Percentiles rank a stretch among this genome's conserved stretches.
Evolutionary conservation across 345 rosid genomes (phyloP).

Genomic region (Chamaenerion angustifolium): DNA sequence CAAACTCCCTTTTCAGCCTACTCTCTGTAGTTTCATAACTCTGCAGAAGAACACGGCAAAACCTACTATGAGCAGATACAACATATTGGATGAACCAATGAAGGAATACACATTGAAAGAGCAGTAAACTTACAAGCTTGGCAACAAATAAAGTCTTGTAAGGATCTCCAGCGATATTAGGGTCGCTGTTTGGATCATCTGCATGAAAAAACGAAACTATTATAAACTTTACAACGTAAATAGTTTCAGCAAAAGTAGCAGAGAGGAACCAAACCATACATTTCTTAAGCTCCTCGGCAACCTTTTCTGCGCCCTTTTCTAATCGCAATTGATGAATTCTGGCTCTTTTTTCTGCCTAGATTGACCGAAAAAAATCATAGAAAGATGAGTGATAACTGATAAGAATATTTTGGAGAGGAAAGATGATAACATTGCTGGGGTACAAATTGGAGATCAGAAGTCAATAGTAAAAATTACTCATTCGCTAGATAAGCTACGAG

Average conservation of each 20-base stretch:
- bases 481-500: no score
- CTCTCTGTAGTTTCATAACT: conserved; percentile 94
- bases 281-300: conserved; percentile 62
- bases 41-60: conserved; percentile 29
- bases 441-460: neutral
- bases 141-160: conserved; percentile 94
- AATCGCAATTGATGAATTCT: conserved; percentile 65
- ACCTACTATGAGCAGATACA: conserved; percentile 4
- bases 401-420: neutral
- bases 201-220: conserved; percentile 11
- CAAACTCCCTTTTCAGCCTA: conserved; percentile 99
- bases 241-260: conserved; percentile 3
- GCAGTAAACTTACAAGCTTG: conserved; percentile 54
- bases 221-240: neutral
- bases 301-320: conserved; percentile 84
- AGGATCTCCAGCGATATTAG: conserved; percentile 88
- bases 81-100: conserved; percentile 6
- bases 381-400: neutral
- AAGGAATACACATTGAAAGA: conserved; percentile 3
- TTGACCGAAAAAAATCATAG: neutral
- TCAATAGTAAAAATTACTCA: no score
- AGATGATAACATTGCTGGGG: neutral
- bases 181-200: conserved; percentile 82
- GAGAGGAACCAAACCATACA: conserved; percentile 26
- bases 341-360: conserved; percentile 59